Conservation (phyloP, 768 basidiomycete genomes). For the Agrocybe pediades region DNA sequence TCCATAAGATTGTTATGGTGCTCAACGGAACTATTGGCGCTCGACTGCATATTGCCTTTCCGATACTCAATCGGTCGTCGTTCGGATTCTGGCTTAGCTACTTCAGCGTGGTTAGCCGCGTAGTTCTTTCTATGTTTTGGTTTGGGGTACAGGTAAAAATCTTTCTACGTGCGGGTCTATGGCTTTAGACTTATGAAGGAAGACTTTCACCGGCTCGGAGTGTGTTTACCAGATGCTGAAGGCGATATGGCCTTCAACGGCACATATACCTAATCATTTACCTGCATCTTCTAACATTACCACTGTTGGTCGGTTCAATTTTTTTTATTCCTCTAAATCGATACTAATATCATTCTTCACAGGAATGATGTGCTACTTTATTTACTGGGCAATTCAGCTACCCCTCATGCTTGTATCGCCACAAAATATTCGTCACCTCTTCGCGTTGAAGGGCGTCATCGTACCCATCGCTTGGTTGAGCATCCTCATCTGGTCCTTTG, state of each 20-base stretch:
- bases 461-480: constrained; percentile 69
- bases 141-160: constrained; percentile 67
- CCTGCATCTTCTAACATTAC: constrained; percentile 62
- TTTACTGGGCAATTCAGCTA: constrained; percentile 79
- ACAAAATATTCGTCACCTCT: constrained; percentile 75
- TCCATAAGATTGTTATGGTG: constrained; percentile 52
- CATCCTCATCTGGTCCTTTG: constrained; percentile 81
- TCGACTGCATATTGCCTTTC: constrained; percentile 74
- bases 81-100: constrained; percentile 92
- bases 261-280: constrained; percentile 64
- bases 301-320: constrained; percentile 45
- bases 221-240: constrained; percentile 82
- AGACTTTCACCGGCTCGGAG: constrained; percentile 68
- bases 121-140: constrained; percentile 82
- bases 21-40: constrained; percentile 81
- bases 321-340: not conserved
- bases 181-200: not conserved
- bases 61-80: constrained; percentile 78
- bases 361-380: constrained; percentile 76
- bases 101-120: constrained; percentile 78
- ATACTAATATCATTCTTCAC: not conserved
- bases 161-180: not conserved
- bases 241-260: constrained; percentile 79
- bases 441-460: constrained; percentile 65
- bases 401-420: constrained; percentile 79